phyloP scores from a whole-genome alignment of 495 filamentous ascomycete species.

The Tuber calosporum region DNA sequence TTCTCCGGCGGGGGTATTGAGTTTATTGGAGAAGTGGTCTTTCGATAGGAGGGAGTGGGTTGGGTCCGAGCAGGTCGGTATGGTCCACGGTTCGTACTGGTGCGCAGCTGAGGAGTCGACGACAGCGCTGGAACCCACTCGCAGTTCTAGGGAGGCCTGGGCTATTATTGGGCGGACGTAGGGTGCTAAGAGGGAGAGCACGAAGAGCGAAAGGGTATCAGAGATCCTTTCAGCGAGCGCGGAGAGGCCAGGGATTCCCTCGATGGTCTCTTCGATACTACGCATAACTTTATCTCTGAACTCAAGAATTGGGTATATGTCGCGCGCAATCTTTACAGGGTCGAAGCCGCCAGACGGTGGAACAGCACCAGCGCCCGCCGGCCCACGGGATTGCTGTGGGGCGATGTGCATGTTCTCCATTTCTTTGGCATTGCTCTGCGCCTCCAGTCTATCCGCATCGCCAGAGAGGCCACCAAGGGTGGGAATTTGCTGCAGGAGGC shows the following conservation, averaged over 20 bases:
- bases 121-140: constrained; percentile 71
- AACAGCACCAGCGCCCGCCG: constrained; percentile 9
- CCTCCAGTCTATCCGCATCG: constrained; percentile 71
- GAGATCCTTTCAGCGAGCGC: constrained; percentile 79
- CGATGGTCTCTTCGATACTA: constrained; percentile 70
- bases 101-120: constrained; percentile 72
- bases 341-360: constrained; percentile 53
- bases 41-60: constrained; percentile 93
- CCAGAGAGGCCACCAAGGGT: constrained; percentile 67
- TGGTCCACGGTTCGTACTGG: constrained; percentile 86
- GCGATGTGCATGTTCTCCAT: constrained; percentile 49
- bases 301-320: constrained; percentile 89
- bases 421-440: constrained; percentile 65
- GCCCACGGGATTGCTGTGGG: constrained; percentile 13
- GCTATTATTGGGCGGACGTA: constrained; percentile 87
- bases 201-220: constrained; percentile 81
- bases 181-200: constrained; percentile 80
- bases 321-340: constrained; percentile 66
- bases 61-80: constrained; percentile 76
- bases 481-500: constrained; percentile 68
- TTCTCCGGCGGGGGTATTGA: constrained; percentile 80
- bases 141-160: constrained; percentile 70
- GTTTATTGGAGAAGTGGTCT: constrained; percentile 89
- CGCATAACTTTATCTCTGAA: constrained; percentile 92
- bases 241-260: constrained; percentile 87